Base-by-base conservation (phyloP, 2,329 filamentous ascomycete genomes). In the Penicillium sp. region DNA sequence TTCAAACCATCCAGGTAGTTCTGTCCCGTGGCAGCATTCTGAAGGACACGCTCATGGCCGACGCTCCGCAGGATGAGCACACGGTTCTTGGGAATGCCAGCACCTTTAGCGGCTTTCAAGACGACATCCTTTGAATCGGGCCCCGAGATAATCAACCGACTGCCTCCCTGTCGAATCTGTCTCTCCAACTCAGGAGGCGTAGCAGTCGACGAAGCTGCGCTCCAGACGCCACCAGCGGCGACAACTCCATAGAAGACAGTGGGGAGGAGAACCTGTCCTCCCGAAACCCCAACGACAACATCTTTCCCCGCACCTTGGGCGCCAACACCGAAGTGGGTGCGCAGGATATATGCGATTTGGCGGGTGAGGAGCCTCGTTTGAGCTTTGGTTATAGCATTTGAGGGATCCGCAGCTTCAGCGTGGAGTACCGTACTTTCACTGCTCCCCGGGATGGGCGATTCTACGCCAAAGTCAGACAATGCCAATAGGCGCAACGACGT, bases 181-280 rank as follows among this genome's bases (percentile, higher is more conserved):
- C 63, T 50, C 50, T 63, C 63, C 21, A 65, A 30, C 50, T 65
- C 63, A 4, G 61, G 15, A 7, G 63, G 31, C 4, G 63, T 63
- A 11, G 61, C 60, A 19, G 63, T 63, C 21, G 59, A 53, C 15
- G 61, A 63, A 17, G 63, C 63, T 7, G 63, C 63, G 46, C 61
- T 63, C 60, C 61, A 65, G 5, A 65, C 61, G 21, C 63, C 63
- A 26, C 61, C 63, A 13, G 63, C 63, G 7, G 57, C 63, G n/a
- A 65, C 50, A 21, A 65, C 61, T 8, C 63, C 63, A 48, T 63
- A 65, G 41, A 65, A 65, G 54, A 63, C 61, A n/a, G 59, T 29
- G 9, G 63, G 58, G 5, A 65, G 55, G 11, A 65, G 48, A 15
- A 61, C 41, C 54, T 65, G 63, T 13, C 63, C 63, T 7, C 57